Evolutionary conservation across 805 yeast species (phyloP).

Genomic region (Metschnikowia continentalis): DNA sequence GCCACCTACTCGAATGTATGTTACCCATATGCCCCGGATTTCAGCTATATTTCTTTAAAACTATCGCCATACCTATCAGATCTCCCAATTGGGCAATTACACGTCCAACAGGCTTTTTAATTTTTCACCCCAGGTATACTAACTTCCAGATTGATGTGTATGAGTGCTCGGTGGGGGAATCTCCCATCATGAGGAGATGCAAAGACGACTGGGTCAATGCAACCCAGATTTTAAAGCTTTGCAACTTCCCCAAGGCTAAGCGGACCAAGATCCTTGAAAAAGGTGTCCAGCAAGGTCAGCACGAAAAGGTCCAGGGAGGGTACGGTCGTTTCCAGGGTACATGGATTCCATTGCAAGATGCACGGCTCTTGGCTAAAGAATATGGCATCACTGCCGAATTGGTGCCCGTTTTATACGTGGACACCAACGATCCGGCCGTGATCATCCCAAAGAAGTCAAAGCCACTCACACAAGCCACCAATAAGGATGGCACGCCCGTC

Average conservation of each 20-base stretch:
- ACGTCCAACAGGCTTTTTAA: not conserved
- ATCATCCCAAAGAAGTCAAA: slow-evolving; percentile 34
- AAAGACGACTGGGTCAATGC: slow-evolving; percentile 96
- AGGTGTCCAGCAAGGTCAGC: slow-evolving; percentile 86
- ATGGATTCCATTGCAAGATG: slow-evolving; percentile 86
- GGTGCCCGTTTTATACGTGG: slow-evolving; percentile 41
- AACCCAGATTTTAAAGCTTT: slow-evolving; percentile 89
- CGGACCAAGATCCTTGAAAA: slow-evolving; percentile 87
- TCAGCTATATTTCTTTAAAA: not conserved
- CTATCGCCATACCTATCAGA: not conserved
- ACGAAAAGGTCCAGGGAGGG: slow-evolving; percentile 95
- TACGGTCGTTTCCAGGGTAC: slow-evolving; percentile 97
- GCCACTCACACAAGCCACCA: slow-evolving; percentile 16
- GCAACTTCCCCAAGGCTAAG: slow-evolving; percentile 90
- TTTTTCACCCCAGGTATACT: not conserved
- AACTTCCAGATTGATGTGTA: slow-evolving; percentile 53
- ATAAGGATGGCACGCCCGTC: slow-evolving; percentile 39
- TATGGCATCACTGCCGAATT: slow-evolving; percentile 37
- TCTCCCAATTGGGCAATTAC: not conserved
- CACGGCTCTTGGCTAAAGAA: slow-evolving; percentile 42
- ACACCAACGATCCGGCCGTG: slow-evolving; percentile 32
- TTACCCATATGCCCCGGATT: slow-evolving; percentile 6
- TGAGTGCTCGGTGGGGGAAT: slow-evolving; percentile 61
- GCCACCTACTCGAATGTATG: slow-evolving; percentile 46
- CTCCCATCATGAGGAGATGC: slow-evolving; percentile 85